Evolutionary conservation across 331 rosid species (phyloP).

Genomic region (Pyracantha coccinea): DNA sequence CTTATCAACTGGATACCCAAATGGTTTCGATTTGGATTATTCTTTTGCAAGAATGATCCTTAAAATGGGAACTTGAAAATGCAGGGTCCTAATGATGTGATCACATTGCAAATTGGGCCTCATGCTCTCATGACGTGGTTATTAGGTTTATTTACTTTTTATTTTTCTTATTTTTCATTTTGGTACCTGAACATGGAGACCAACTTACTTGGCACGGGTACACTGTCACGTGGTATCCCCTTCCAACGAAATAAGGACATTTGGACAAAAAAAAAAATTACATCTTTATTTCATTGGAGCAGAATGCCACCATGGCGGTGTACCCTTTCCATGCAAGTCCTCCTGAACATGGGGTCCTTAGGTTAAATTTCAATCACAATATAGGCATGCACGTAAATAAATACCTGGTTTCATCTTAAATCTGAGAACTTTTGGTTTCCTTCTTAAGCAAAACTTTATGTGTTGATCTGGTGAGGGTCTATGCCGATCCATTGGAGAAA

Average conservation of each 20-base stretch:
- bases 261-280: no score
- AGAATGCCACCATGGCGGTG: no score
- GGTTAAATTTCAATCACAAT: neutral
- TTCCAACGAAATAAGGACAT: no score
- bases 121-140: neutral
- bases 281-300: no score
- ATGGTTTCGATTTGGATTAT: neutral
- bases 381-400: neutral
- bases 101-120: neutral
- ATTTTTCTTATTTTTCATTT: no score
- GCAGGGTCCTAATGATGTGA: neutral
- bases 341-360: neutral
- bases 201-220: no score
- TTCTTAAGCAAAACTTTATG: constrained; percentile 84
- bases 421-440: constrained; percentile 60
- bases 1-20: neutral
- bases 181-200: no score
- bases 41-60: no score
- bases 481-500: constrained; percentile 85
- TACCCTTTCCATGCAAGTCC: no score
- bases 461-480: constrained; percentile 92
- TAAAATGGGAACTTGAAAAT: neutral
- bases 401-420: constrained; percentile 95
- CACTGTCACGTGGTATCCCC: no score
- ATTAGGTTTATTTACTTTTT: neutral